Base-by-base conservation (phyloP, 2,329 filamentous ascomycete species). In the Colletotrichum musae region DNA sequence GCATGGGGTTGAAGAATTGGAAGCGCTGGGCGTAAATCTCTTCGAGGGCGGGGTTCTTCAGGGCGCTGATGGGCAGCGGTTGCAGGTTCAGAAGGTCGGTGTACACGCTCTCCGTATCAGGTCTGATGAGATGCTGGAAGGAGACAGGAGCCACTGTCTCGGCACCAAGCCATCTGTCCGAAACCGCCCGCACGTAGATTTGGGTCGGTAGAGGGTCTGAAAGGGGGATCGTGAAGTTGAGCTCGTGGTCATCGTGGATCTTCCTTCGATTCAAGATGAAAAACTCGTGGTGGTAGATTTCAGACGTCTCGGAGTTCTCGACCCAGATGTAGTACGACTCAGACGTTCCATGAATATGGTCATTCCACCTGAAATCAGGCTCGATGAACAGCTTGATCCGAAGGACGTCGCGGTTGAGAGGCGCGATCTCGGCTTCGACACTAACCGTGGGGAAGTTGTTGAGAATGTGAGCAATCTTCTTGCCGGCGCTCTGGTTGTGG, bases 301-400 rank as follows among this genome's bases (percentile, higher is more conserved):
- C 95, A 0, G 94, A 95, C 0, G 95, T 98, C 75, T 98, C 96
- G 0, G 95, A 98, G 78, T 98, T 97, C 80, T 99, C 96, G 3
- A 99, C 95, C 97, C 96, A 99, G 67, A 99, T 92, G 88, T 97
- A 99, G 82, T 97, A 99, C 4, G 95, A 95, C 77, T 99, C 96
- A 0, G 95, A 98, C 3, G 91, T 94, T 18, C 97, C 97, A 77
- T 99, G 95, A 68, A 97, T 89, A 54, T 93, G 91, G 73, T 98
- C 95, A 74, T 97, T 97, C 96, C 96, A 99, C 45, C 86, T 86
- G 77, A 99, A 99, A 59, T 98, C 95, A 0, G 96, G 94, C 2
- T 92, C 94, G 18, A 99, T 87, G 74, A 87, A 93, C 0, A 99
- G 88, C 76, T 93, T 92, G 76, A 99, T 94, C n/a, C 95, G 90